Percentiles rank a stretch among this genome's conserved stretches.
phyloP scores from a whole-genome alignment of 192 early-diverging fungal genomes.

The Phycomyces nitens region DNA sequence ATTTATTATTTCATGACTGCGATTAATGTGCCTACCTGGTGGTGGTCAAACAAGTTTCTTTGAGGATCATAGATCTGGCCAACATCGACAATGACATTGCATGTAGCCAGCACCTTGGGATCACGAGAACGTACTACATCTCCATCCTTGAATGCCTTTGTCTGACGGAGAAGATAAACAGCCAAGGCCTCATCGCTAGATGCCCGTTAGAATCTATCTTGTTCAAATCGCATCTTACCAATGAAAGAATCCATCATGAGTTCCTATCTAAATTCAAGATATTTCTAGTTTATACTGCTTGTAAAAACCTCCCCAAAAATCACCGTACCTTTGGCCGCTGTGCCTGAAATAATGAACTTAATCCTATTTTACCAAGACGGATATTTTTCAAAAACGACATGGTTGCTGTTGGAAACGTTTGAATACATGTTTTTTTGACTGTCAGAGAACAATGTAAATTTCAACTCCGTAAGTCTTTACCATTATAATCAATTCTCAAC shows the following conservation, averaged over 20 bases:
- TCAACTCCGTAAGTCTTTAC: no score
- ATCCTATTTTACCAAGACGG: no score
- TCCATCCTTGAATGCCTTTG: constrained; percentile 53
- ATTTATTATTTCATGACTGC: no score
- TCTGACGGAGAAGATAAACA: constrained; percentile 68
- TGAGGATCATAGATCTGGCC: constrained; percentile 78
- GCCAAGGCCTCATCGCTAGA: constrained; percentile 79
- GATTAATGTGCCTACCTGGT: constrained; percentile 51
- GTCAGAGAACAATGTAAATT: no score
- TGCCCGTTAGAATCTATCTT: background rate
- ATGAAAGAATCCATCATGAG: constrained; percentile 74
- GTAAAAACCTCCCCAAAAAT: no score
- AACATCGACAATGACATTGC: constrained; percentile 85
- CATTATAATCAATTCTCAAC: no score
- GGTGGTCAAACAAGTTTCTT: constrained; percentile 75
- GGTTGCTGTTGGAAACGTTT: no score
- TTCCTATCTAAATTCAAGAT: constrained; percentile 46
- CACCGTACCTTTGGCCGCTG: no score
- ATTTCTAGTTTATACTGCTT: no score
- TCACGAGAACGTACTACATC: constrained; percentile 76
- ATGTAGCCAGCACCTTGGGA: constrained; percentile 60
- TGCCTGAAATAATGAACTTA: no score
- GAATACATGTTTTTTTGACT: no score
- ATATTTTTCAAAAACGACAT: no score
- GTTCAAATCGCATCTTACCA: constrained; percentile 36